Conservation (phyloP, 139 green algal genomes). For the Chlamydomonas sp. region DNA sequence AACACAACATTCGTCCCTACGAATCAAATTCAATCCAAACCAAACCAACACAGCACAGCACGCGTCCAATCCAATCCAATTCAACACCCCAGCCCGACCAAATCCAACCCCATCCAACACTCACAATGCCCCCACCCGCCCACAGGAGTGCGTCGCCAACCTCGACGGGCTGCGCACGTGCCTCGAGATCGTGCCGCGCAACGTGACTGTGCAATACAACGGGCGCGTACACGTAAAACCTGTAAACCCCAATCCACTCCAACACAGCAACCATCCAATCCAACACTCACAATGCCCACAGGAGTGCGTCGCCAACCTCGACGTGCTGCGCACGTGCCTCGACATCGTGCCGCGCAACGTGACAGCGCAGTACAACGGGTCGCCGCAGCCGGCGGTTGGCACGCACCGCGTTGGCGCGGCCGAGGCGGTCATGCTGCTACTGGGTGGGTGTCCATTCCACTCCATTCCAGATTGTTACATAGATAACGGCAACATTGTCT, state of each 20-base stretch:
- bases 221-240: no score
- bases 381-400: conserved; percentile 27
- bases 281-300: no score
- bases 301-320: conserved; percentile 3
- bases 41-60: neutral
- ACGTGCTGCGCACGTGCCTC: conserved; percentile 9
- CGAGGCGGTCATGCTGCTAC: conserved; percentile 26
- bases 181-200: conserved; percentile 21
- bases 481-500: no score
- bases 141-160: conserved; percentile 7
- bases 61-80: no score
- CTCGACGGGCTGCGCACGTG: neutral
- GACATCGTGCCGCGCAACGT: conserved; percentile 23
- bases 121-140: no score
- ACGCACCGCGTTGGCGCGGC: conserved; percentile 33
- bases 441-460: neutral
- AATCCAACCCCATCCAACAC: no score
- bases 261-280: no score
- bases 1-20: no score
- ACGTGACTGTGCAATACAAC: conserved; percentile 22
- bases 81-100: no score
- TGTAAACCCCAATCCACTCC: no score
- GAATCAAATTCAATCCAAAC: neutral
- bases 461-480: no score
- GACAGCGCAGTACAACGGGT: conserved; percentile 15